These are phyloP conservation scores for Clitoria ternatea DNA, from an alignment of 306 rosid species.

Conservation along the genomic window DNA sequence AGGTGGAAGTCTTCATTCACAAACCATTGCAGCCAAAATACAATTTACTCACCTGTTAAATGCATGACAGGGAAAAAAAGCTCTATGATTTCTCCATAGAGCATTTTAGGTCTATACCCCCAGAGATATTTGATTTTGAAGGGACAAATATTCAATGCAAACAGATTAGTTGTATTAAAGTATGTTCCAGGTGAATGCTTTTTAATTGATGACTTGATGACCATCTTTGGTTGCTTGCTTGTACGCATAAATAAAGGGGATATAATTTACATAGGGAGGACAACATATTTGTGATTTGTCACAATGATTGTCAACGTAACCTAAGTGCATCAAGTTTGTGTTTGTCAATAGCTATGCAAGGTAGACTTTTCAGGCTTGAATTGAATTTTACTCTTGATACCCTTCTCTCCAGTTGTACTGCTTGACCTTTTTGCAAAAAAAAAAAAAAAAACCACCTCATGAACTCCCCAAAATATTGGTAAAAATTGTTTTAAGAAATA, in stretches of 20 bases:
- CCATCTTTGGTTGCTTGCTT: neutral
- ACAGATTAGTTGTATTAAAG: neutral
- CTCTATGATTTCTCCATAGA: neutral
- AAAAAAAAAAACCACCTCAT: too few relatives aligned
- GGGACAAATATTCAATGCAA: neutral
- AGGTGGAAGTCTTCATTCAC: neutral
- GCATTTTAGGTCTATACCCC: neutral
- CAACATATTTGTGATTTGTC: neutral
- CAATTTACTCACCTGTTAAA: neutral
- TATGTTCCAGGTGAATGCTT: neutral
- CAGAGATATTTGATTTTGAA: neutral
- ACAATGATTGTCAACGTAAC: neutral
- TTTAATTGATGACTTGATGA: neutral
- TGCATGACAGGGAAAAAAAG: neutral
- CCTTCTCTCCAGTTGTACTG: neutral
- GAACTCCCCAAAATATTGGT: neutral
- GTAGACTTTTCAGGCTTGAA: neutral
- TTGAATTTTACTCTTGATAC: neutral
- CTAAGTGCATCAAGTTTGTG: neutral
- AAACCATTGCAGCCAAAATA: slow-evolving; percentile 15
- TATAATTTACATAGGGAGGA: neutral
- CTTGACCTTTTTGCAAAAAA: neutral
- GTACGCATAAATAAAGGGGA: neutral
- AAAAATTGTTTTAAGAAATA: neutral
- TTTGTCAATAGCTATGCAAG: neutral